A percentile compares a stretch with the other conserved stretches of the same genome.
These are phyloP conservation scores for Leucaena leucocephala DNA, from an alignment of 306 rosid species.

Conservation along the genomic window DNA sequence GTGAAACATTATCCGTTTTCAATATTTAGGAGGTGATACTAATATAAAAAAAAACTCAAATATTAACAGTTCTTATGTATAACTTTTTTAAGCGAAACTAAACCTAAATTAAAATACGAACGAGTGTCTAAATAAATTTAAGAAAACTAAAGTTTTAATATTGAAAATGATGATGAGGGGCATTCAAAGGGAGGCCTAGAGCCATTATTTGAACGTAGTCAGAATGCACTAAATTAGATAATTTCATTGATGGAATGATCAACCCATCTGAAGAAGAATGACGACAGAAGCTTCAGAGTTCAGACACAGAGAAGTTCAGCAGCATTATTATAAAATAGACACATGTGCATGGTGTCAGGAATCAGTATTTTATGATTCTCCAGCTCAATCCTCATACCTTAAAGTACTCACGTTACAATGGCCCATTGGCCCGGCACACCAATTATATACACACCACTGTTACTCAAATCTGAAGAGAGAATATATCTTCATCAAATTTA, in stretches of 20 bases:
- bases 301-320: background rate
- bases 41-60: too few relatives aligned
- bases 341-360: conserved; percentile 19
- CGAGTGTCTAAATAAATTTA: too few relatives aligned
- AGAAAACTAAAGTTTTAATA: too few relatives aligned
- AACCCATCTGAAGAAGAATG: background rate
- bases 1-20: too few relatives aligned
- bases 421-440: background rate
- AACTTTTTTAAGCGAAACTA: too few relatives aligned
- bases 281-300: background rate
- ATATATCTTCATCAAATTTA: too few relatives aligned
- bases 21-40: too few relatives aligned
- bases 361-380: conserved; percentile 14
- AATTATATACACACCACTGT: background rate
- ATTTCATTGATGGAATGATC: background rate
- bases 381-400: background rate
- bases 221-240: background rate
- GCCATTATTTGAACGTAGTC: too few relatives aligned
- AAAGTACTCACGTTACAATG: conserved; percentile 8
- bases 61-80: too few relatives aligned
- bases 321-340: background rate
- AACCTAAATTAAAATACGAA: too few relatives aligned
- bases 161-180: too few relatives aligned
- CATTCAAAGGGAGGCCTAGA: too few relatives aligned
- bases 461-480: background rate